Evolutionary conservation across 1,284 basidiomycete genomes (phyloP).

Genomic region (Moniliophthora roreri): DNA sequence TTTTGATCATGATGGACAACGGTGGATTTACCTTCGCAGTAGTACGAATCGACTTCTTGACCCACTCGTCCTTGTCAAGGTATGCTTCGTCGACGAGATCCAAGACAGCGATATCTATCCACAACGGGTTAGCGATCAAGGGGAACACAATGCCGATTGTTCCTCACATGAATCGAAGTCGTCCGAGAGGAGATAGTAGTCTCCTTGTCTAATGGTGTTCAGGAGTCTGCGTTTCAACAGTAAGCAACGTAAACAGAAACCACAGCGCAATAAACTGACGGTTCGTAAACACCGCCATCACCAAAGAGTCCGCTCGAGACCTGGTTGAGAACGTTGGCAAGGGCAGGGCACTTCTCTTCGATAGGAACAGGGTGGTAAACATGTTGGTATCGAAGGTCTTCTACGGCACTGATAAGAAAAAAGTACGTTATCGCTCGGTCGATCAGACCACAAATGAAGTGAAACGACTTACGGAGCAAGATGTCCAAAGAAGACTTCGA

Average conservation of each 20-base stretch:
- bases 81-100: slow-evolving; percentile 87
- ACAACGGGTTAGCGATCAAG: slow-evolving; percentile 11
- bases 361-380: slow-evolving; percentile 78
- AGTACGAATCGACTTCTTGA: slow-evolving; percentile 86
- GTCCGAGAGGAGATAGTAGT: slow-evolving; percentile 83
- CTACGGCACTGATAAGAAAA: slow-evolving; percentile 54
- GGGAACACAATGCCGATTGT: background rate
- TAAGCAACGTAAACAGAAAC: slow-evolving; percentile 16
- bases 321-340: slow-evolving; percentile 72
- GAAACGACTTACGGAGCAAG: slow-evolving; percentile 56
- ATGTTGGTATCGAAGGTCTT: slow-evolving; percentile 83
- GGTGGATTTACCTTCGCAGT: slow-evolving; percentile 60
- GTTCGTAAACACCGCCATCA: slow-evolving; percentile 74
- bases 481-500: slow-evolving; percentile 79
- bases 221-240: slow-evolving; percentile 46
- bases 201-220: slow-evolving; percentile 75
- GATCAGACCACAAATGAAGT: background rate
- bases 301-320: slow-evolving; percentile 78
- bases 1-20: background rate
- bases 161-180: slow-evolving; percentile 86
- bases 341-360: slow-evolving; percentile 77
- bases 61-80: slow-evolving; percentile 79
- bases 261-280: slow-evolving; percentile 42
- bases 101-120: slow-evolving; percentile 82
- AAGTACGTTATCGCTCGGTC: background rate